phyloP scores from a whole-genome alignment of 345 rosid species.

The Fremontodendron californicum region DNA sequence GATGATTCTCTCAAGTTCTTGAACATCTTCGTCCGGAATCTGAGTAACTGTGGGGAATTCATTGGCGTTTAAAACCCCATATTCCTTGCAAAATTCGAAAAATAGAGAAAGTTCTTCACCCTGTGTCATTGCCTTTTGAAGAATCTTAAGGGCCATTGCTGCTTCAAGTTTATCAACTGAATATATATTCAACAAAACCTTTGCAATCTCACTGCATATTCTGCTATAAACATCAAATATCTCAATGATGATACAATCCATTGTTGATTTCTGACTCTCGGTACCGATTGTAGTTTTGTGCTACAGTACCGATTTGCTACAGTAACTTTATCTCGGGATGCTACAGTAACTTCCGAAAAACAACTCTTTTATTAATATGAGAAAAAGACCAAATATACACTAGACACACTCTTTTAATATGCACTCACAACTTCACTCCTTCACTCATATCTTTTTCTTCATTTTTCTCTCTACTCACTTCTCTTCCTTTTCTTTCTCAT shows the following conservation, averaged over 20 bases:
- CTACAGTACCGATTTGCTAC: no score
- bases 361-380: no score
- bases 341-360: no score
- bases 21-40: constrained; percentile 45
- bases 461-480: no score
- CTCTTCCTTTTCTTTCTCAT: no score
- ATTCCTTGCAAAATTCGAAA: constrained; percentile 48
- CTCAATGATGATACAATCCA: constrained; percentile 62
- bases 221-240: constrained; percentile 54
- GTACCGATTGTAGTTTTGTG: no score
- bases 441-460: no score
- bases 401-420: no score
- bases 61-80: constrained; percentile 48
- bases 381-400: no score
- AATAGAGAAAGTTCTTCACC: constrained; percentile 38
- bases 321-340: no score
- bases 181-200: constrained; percentile 37
- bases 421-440: no score
- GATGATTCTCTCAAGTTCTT: constrained; percentile 46
- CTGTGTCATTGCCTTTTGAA: constrained; percentile 49
- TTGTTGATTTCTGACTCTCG: no score
- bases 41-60: constrained; percentile 41
- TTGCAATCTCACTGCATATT: constrained; percentile 50
- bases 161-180: constrained; percentile 44
- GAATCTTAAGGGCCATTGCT: constrained; percentile 39